A percentile compares a stretch with the other conserved stretches of the same genome.
phyloP scores from a whole-genome alignment of 2,329 filamentous ascomycete genomes.

The Phyllosticta citriasiana region DNA sequence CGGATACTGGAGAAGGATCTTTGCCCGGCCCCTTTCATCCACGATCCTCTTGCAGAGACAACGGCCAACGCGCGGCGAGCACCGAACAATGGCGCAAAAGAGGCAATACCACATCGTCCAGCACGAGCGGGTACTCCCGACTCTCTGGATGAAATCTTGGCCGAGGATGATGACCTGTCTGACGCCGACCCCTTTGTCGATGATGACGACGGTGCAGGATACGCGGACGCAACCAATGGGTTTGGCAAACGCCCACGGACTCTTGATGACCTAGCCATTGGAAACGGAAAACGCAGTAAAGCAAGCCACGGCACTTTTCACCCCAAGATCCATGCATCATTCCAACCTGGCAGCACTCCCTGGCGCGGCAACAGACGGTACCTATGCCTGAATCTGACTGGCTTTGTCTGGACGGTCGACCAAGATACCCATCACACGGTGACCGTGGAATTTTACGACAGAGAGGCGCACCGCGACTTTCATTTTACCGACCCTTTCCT shows the following conservation, averaged over 20 bases:
- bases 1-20: conserved; percentile 41
- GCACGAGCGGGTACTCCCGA: conserved; percentile 57
- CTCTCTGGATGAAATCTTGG: conserved; percentile 75
- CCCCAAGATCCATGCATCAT: conserved; percentile 68
- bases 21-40: conserved; percentile 77
- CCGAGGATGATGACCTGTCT: conserved; percentile 44
- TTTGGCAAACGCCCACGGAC: conserved; percentile 52
- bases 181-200: conserved; percentile 75
- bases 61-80: conserved; percentile 52
- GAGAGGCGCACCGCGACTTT: conserved; percentile 83
- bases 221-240: conserved; percentile 52
- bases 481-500: conserved; percentile 95
- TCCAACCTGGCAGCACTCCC: conserved; percentile 89
- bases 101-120: conserved; percentile 40
- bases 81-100: conserved; percentile 43
- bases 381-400: conserved; percentile 83
- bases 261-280: conserved; percentile 31
- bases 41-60: conserved; percentile 64
- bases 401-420: conserved; percentile 94
- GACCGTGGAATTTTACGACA: conserved; percentile 95
- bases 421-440: conserved; percentile 84
- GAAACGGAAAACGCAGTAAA: conserved; percentile 42
- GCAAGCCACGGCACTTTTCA: conserved; percentile 38
- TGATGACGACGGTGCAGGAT: conserved; percentile 91
- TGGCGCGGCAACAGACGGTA: conserved; percentile 94